A percentile compares a stretch with the other conserved stretches of the same genome.
Evolutionary conservation across 108 stramenopile genomes (phyloP).

Genomic region (Aurantiochytrium sp.): DNA sequence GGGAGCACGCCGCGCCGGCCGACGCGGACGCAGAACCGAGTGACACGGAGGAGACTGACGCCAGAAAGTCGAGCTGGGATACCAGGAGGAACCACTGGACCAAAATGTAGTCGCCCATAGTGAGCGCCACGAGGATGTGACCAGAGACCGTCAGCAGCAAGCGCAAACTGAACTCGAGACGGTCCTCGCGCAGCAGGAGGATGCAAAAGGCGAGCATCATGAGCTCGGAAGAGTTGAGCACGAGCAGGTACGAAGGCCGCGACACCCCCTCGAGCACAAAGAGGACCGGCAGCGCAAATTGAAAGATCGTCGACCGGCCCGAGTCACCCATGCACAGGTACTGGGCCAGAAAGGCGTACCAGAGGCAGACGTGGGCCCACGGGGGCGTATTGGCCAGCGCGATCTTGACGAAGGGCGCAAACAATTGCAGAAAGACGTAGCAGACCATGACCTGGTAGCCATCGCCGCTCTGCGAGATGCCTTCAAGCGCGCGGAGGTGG

Average conservation of each 20-base stretch:
- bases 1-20: too few species aligned
- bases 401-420: background rate
- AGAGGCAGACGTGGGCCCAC: background rate
- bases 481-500: background rate
- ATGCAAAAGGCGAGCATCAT: background rate
- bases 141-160: background rate
- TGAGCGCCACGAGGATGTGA: background rate
- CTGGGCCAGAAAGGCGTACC: conserved; percentile 18
- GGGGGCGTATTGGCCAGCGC: background rate
- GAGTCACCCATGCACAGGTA: background rate
- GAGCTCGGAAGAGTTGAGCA: background rate
- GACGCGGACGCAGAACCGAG: too few species aligned
- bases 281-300: background rate
- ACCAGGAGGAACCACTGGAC: background rate
- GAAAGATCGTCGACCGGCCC: background rate
- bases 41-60: background rate
- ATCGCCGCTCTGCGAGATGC: background rate
- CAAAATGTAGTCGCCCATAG: background rate
- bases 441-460: background rate
- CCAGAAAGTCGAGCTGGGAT: background rate
- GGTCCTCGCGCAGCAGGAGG: background rate
- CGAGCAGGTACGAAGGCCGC: background rate
- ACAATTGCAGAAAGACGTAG: background rate
- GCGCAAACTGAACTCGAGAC: background rate
- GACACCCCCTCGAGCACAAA: background rate